These are phyloP conservation scores for Pisolithus tinctorius DNA, from an alignment of 768 basidiomycete genomes.

Conservation along the genomic window DNA sequence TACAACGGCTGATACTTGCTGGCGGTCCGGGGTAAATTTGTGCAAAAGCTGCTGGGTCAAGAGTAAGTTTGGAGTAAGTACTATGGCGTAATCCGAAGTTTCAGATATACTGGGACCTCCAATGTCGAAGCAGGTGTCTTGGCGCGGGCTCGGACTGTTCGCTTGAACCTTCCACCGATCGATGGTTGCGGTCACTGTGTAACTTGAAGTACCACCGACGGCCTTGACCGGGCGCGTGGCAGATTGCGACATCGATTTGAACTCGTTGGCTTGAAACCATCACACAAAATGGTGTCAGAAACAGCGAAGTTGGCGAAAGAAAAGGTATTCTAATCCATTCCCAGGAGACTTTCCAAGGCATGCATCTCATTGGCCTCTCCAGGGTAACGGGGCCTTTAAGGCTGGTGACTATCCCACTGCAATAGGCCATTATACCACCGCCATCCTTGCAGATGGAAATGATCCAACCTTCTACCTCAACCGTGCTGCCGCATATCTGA, in stretches of 20 bases:
- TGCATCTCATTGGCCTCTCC: not conserved
- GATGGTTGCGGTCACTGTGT: no score
- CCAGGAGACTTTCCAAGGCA: not conserved
- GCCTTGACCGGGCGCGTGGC: not conserved
- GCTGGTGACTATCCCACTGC: conserved; percentile 69
- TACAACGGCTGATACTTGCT: not conserved
- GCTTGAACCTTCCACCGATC: no score
- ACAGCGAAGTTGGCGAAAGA: conserved; percentile 30
- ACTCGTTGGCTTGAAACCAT: not conserved
- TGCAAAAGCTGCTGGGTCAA: not conserved
- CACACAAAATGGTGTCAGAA: conserved; percentile 27
- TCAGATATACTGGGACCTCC: no score
- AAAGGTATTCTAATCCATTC: conserved; percentile 12
- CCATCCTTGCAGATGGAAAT: conserved; percentile 59
- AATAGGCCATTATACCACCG: conserved; percentile 81
- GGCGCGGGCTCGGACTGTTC: no score
- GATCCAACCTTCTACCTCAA: conserved; percentile 84
- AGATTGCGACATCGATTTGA: not conserved
- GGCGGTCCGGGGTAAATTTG: not conserved
- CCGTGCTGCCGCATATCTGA: conserved; percentile 87
- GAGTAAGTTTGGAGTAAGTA: not conserved
- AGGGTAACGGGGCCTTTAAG: conserved; percentile 91
- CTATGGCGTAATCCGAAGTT: no score
- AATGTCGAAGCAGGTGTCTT: no score
- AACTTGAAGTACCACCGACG: no score